Percentiles rank a stretch among this genome's conserved stretches.
These are phyloP conservation scores for Strombidium stylifer DNA, from an alignment of 73 alveolate species.

Conservation along the genomic window DNA sequence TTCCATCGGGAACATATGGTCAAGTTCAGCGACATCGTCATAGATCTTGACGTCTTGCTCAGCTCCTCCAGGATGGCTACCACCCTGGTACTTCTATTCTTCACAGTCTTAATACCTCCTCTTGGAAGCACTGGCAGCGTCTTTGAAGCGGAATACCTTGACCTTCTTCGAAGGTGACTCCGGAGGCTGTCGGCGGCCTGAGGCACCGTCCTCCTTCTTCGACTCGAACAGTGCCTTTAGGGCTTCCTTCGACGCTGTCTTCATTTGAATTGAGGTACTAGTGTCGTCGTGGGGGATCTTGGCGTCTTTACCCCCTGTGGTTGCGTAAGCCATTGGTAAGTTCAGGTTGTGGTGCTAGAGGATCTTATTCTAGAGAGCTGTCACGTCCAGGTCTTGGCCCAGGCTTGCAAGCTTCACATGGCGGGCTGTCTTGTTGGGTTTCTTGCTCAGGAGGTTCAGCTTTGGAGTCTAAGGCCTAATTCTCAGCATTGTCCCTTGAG, in stretches of 20 bases:
- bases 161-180: too few species aligned
- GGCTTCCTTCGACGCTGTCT: not conserved
- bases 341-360: not conserved
- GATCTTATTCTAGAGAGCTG: not conserved
- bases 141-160: too few species aligned
- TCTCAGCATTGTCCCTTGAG: conserved; percentile 37
- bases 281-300: not conserved
- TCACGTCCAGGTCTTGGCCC: not conserved
- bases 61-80: not conserved
- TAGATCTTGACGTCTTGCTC: not conserved
- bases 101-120: not conserved
- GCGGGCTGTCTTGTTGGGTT: conserved; percentile 14
- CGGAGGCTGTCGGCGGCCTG: too few species aligned
- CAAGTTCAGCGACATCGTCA: conserved; percentile 12
- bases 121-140: not conserved
- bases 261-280: not conserved
- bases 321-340: not conserved
- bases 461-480: conserved; percentile 55
- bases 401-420: not conserved
- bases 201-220: too few species aligned
- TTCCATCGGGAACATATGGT: not conserved
- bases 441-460: conserved; percentile 30
- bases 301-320: conserved; percentile 6
- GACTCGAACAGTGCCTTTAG: too few species aligned
- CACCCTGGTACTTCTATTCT: conserved; percentile 8